Conservation (phyloP, 164 flowering plant genomes). For the Nymphaea colorata region DNA sequence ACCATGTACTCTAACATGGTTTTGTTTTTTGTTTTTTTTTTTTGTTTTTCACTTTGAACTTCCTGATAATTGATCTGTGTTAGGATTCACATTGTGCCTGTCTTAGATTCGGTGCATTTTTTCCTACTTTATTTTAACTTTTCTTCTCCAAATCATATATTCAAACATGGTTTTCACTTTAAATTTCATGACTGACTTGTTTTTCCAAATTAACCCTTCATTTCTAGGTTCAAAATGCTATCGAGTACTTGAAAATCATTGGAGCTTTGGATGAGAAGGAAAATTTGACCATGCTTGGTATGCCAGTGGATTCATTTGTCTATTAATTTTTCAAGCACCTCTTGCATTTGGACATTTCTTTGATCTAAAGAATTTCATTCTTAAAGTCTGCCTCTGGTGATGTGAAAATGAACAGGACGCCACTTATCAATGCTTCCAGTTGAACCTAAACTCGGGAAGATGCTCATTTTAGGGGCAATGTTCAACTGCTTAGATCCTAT, state of each 20-base stretch:
- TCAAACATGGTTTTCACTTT: too few species aligned
- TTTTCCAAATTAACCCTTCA: background rate
- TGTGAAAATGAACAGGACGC: slow-evolving; percentile 37
- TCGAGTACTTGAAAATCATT: slow-evolving; percentile 73
- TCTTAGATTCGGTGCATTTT: background rate
- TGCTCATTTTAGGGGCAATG: slow-evolving; percentile 84
- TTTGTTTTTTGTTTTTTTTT: too few species aligned
- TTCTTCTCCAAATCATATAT: background rate
- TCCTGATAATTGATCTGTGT: too few species aligned
- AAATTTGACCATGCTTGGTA: slow-evolving; percentile 76
- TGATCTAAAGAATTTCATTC: background rate
- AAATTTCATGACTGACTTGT: background rate
- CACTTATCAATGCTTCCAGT: slow-evolving; percentile 80
- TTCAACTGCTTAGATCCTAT: slow-evolving; percentile 85
- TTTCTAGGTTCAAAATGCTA: slow-evolving; percentile 83
- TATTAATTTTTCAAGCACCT: background rate
- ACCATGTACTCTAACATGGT: too few species aligned
- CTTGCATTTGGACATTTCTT: background rate
- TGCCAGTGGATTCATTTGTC: background rate
- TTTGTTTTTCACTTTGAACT: too few species aligned
- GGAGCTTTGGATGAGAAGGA: slow-evolving; percentile 88
- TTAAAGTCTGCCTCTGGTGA: background rate
- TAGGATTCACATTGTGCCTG: background rate
- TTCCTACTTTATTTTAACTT: background rate
- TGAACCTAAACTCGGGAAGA: slow-evolving; percentile 98